A percentile compares a stretch with the other conserved stretches of the same genome.
Evolutionary conservation across 495 filamentous ascomycete genomes (phyloP).

Genomic region (Aspergillus sclerotioniger): DNA sequence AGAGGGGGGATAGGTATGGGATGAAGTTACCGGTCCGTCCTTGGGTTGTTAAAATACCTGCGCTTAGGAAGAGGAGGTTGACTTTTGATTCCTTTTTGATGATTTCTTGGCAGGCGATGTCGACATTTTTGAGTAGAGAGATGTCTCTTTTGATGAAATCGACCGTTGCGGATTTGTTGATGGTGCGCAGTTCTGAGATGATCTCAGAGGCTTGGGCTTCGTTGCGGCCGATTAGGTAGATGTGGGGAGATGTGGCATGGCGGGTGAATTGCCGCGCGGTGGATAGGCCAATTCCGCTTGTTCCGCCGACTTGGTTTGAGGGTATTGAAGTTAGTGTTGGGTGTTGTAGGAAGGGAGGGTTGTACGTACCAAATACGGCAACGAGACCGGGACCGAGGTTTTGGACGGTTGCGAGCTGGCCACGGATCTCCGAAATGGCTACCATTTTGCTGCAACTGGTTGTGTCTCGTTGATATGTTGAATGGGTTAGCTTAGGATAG

Average conservation of each 20-base stretch:
- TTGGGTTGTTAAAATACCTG: constrained; percentile 30
- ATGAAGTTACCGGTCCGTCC: too few species aligned
- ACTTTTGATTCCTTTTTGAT: constrained; percentile 47
- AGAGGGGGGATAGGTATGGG: too few species aligned
- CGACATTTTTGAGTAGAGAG: constrained; percentile 54
- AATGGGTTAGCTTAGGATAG: too few species aligned
- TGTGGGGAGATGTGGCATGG: constrained; percentile 43
- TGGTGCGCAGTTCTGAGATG: constrained; percentile 29
- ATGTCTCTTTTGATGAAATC: constrained; percentile 44
- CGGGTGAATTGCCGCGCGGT: constrained; percentile 57
- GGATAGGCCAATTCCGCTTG: constrained; percentile 61
- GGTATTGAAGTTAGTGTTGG: constrained; percentile 2
- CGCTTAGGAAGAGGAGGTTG: constrained; percentile 51
- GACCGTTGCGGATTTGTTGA: constrained; percentile 31
- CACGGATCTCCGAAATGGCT: constrained; percentile 33
- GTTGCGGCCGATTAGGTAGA: constrained; percentile 52
- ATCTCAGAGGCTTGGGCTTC: constrained; percentile 23
- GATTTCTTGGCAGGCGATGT: constrained; percentile 55
- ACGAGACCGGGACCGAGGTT: constrained; percentile 47
- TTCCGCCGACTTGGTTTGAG: constrained; percentile 53
- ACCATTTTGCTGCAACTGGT: constrained; percentile 35
- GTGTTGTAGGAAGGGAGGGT: neutral
- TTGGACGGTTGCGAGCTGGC: constrained; percentile 42
- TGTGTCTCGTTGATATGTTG: too few species aligned
- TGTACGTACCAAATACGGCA: constrained; percentile 47